A percentile compares a stretch with the other conserved stretches of the same genome.
These are phyloP conservation scores for Chalciporus sp. DNA, from an alignment of 1,284 basidiomycete species.

Conservation along the genomic window DNA sequence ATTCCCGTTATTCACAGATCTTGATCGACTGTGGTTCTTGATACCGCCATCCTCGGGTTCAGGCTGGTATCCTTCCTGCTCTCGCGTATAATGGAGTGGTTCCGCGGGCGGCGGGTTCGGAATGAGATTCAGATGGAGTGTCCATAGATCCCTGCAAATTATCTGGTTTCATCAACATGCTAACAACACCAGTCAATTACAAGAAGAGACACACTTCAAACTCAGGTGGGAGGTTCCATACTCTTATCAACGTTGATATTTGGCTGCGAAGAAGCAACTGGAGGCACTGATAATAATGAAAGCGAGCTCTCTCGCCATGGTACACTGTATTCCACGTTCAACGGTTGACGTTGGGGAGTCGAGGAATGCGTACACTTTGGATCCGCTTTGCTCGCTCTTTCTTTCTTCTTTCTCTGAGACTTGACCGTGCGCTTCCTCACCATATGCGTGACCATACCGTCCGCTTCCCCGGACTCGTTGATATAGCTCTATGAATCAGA, in stretches of 20 bases:
- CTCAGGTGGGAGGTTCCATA: conserved; percentile 77
- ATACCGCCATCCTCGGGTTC: conserved; percentile 19
- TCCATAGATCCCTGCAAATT: conserved; percentile 82
- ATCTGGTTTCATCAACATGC: conserved; percentile 44
- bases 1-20: conserved; percentile 17
- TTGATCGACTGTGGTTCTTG: background rate
- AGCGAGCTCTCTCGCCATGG: conserved; percentile 75
- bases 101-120: conserved; percentile 62
- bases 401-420: conserved; percentile 52
- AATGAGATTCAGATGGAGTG: conserved; percentile 69
- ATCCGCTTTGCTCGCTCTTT: conserved; percentile 51
- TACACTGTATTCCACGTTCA: conserved; percentile 57
- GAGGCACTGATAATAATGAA: conserved; percentile 78
- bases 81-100: conserved; percentile 51
- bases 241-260: conserved; percentile 55
- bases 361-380: conserved; percentile 49
- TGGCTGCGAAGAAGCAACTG: conserved; percentile 82
- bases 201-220: conserved; percentile 64
- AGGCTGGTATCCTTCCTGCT: conserved; percentile 26
- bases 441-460: conserved; percentile 58
- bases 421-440: conserved; percentile 66
- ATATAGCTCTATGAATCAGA: conserved; percentile 62
- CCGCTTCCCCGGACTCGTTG: conserved; percentile 66
- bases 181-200: background rate
- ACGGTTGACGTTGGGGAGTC: background rate